Base-by-base conservation (phyloP, 2,329 filamentous ascomycete species). In the Diaporthe sp. region DNA sequence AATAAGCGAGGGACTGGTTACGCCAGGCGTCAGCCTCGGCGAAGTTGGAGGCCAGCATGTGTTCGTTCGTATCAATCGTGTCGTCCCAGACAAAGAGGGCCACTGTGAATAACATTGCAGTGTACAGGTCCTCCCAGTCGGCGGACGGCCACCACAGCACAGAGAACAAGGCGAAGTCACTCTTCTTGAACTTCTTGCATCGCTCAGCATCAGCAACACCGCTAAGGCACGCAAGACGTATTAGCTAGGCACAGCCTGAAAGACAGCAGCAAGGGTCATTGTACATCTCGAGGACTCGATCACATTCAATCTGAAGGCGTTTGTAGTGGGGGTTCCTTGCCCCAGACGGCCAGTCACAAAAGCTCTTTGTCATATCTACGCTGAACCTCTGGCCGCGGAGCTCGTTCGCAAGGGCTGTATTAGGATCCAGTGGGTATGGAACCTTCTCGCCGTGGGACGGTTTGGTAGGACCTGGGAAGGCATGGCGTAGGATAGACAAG, bases 21-120 rank as follows among this genome's bases (percentile, higher is more conserved):
- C 82, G 81, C 76, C 82, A 83, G 37, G 77, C 75, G 51, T 80
- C 80, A 6, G 81, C 81, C 25, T 79, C 8, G 15, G 65, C 15
- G 79, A 82, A 81, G 73, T 81, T 77, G 2, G 72, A 75, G 0
- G 82, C 79, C 28, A 82, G 80, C 42, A 81, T 80, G 28, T 82
- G 82, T 28, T 84, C 82, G 51, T 81, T 80, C 2, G 79, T 81
- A 68, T 84, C 82, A 49, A 84, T 81, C 20, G 82, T 81, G 51
- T 83, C 82, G 71, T 84, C 82, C 82, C 82, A 83, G 47, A 82
- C 80, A 71, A 84, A 84, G 49, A 83, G 81, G 79, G 82, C 83
- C 10, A 83, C 79, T 0, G 81, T 80, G 72, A 83, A 83, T 3
- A 82, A 78, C 47, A 81, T 81, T 2, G 81, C 81, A 9, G 81